These are phyloP conservation scores for Delonix regia DNA, from an alignment of 306 rosid genomes.

Conservation along the genomic window DNA sequence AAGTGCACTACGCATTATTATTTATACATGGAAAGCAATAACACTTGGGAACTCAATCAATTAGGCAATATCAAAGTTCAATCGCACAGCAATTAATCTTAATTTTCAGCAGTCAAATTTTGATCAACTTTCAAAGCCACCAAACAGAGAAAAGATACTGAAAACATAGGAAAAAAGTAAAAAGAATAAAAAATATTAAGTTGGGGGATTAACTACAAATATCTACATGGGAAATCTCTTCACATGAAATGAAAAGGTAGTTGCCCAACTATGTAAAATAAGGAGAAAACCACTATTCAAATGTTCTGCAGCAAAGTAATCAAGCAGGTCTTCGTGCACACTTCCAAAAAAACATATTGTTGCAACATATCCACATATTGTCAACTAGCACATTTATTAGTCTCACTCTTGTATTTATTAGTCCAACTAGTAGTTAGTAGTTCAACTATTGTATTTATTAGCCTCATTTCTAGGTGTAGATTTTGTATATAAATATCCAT, in stretches of 20 bases:
- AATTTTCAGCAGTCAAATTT: not conserved
- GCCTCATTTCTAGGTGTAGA: too few species aligned
- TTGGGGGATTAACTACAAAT: not conserved
- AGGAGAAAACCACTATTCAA: not conserved
- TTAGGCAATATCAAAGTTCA: not conserved
- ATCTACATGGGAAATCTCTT: not conserved
- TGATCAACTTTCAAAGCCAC: not conserved
- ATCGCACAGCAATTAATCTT: not conserved
- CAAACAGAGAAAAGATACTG: not conserved
- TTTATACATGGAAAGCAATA: not conserved
- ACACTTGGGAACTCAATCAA: not conserved
- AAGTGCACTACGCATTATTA: not conserved
- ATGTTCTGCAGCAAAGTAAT: not conserved
- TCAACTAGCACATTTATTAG: too few species aligned
- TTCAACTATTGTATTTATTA: too few species aligned
- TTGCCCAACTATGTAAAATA: slow-evolving; percentile 6
- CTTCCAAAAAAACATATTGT: slow-evolving; percentile 13
- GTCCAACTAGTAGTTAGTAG: too few species aligned
- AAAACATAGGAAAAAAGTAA: not conserved
- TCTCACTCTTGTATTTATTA: too few species aligned
- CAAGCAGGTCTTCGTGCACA: not conserved
- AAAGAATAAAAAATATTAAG: not conserved
- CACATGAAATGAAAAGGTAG: not conserved
- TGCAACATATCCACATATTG: too few species aligned
- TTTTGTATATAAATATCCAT: too few species aligned